phyloP scores from a whole-genome alignment of 768 basidiomycete genomes.

The Ephemerocybe angulata region DNA sequence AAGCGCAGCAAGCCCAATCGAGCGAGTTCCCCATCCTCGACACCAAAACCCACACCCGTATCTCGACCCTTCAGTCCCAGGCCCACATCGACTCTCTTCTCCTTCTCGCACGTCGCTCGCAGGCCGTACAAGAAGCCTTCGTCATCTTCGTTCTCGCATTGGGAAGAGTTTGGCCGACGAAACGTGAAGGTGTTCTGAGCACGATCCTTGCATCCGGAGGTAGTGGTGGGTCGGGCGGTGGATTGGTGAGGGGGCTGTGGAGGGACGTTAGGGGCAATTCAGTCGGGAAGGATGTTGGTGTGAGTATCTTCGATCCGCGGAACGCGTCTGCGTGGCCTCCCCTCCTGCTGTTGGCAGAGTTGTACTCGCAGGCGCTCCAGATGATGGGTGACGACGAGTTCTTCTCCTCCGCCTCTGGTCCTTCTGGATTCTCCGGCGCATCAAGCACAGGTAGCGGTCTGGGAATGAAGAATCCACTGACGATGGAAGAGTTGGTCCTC shows the following conservation, averaged over 20 bases:
- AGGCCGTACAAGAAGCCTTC: constrained; percentile 42
- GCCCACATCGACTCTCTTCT: constrained; percentile 56
- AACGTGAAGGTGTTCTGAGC: constrained; percentile 55
- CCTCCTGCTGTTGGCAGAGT: constrained; percentile 71
- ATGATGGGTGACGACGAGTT: constrained; percentile 98
- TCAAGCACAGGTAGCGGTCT: too few relatives aligned
- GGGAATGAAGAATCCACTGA: constrained; percentile 67
- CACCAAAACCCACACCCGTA: constrained; percentile 55
- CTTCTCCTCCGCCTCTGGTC: constrained; percentile 41
- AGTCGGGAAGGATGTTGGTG: constrained; percentile 55
- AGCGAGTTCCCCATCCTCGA: constrained; percentile 46
- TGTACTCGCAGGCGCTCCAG: constrained; percentile 80
- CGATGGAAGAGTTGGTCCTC: constrained; percentile 72
- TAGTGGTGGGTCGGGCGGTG: constrained; percentile 47
- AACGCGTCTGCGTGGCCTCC: constrained; percentile 56
- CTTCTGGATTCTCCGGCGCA: constrained; percentile 9
- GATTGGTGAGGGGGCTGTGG: constrained; percentile 74
- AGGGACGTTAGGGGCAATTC: constrained; percentile 59
- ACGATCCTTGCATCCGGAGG: constrained; percentile 45
- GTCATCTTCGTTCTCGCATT: constrained; percentile 58
- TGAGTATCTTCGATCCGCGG: constrained; percentile 35
- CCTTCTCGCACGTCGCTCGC: constrained; percentile 35
- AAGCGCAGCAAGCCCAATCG: constrained; percentile 40
- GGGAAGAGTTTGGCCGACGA: constrained; percentile 54
- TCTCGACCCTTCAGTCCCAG: constrained; percentile 52